Conservation (phyloP, 371 early-diverging fungal species). For the Pancytospora philotis region DNA sequence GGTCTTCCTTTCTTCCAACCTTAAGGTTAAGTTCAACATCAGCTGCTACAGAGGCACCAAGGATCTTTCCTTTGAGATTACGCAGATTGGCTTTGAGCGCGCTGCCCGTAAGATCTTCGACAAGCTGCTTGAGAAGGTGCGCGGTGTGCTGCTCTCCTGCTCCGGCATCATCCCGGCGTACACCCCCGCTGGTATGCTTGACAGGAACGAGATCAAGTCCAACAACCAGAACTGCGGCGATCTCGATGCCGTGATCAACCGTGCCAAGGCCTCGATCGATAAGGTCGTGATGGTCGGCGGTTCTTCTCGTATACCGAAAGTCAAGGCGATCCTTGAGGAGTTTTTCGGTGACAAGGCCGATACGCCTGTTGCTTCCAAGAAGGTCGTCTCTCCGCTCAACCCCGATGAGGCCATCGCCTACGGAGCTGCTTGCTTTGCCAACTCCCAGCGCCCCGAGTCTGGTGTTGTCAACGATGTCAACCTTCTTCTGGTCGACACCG, state of each 20-base stretch:
- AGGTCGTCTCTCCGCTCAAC: slow-evolving; percentile 25
- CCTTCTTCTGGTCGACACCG: slow-evolving; percentile 72
- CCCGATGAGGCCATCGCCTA: slow-evolving; percentile 77
- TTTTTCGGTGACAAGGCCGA: slow-evolving; percentile 79
- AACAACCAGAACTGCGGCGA: slow-evolving; percentile 20
- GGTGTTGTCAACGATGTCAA: slow-evolving; percentile 66
- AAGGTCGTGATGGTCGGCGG: slow-evolving; percentile 97
- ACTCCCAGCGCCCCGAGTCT: slow-evolving; percentile 68
- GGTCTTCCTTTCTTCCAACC: slow-evolving; percentile 28
- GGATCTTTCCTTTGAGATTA: slow-evolving; percentile 66
- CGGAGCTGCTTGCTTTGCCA: slow-evolving; percentile 93
- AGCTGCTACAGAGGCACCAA: slow-evolving; percentile 31
- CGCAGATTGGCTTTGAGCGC: slow-evolving; percentile 90
- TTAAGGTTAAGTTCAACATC: slow-evolving; percentile 23
- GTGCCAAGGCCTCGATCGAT: slow-evolving; percentile 69
- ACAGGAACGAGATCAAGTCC: slow-evolving; percentile 11
- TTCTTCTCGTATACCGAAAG: slow-evolving; percentile 97
- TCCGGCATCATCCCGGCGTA: slow-evolving; percentile 64
- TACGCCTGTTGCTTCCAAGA: slow-evolving; percentile 21
- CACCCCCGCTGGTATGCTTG: slow-evolving; percentile 18
- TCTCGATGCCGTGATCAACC: slow-evolving; percentile 20
- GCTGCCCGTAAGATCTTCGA: slow-evolving; percentile 82
- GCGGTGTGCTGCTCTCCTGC: slow-evolving; percentile 78
- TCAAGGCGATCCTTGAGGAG: slow-evolving; percentile 85
- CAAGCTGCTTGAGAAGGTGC: slow-evolving; percentile 78